Evolutionary conservation across 441 rosid species (phyloP).

Genomic region (Corymbia calophylla): DNA sequence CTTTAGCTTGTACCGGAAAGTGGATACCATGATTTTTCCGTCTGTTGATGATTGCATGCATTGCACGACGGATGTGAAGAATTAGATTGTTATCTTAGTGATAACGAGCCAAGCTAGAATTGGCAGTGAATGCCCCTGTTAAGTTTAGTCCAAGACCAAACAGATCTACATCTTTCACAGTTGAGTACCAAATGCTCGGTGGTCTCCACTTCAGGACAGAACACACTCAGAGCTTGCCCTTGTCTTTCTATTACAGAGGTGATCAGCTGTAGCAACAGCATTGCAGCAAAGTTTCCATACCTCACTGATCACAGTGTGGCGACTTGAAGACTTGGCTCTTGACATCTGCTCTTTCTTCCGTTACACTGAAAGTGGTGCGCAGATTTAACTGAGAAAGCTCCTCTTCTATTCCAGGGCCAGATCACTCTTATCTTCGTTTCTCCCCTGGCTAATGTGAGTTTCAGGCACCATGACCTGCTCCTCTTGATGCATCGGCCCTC

Average conservation of each 20-base stretch:
- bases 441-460: background rate
- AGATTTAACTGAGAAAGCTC: background rate
- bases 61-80: background rate
- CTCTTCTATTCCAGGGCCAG: background rate
- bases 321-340: background rate
- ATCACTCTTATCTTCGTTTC: background rate
- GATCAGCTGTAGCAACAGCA: background rate
- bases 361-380: background rate
- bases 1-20: background rate
- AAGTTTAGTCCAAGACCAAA: background rate
- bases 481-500: background rate
- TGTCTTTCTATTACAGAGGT: background rate
- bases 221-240: background rate
- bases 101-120: background rate
- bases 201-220: background rate
- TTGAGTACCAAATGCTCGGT: background rate
- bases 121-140: background rate
- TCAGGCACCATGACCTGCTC: background rate
- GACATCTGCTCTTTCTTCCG: background rate
- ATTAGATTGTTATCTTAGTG: rapidly evolving
- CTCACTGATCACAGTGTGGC: background rate
- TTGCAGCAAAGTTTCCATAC: background rate
- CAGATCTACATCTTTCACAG: background rate
- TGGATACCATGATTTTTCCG: background rate
- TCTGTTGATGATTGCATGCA: background rate